Evolutionary conservation across 305 asterid species (phyloP).

Genomic region (Fraxinus xanthoxyloides): DNA sequence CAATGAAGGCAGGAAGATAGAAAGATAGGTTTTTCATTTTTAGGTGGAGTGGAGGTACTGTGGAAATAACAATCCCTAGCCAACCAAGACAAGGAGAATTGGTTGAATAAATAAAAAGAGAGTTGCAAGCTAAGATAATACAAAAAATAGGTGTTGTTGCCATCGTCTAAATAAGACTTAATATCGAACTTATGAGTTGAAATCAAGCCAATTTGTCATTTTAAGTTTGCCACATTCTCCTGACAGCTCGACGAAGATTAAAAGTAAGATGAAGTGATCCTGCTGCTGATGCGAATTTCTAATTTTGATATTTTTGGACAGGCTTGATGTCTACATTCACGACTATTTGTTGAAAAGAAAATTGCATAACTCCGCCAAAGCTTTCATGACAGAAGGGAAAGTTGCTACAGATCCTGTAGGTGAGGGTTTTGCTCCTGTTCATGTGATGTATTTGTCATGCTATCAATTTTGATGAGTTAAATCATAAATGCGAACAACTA

Average conservation of each 20-base stretch:
- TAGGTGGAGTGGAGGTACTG: too few species aligned
- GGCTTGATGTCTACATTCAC: constrained; percentile 99
- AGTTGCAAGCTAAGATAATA: background rate
- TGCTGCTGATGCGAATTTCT: constrained; percentile 5
- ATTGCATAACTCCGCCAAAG: constrained; percentile 82
- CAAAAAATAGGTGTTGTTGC: background rate
- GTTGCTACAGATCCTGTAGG: constrained; percentile 99
- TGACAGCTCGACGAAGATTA: background rate
- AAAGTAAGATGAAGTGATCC: background rate
- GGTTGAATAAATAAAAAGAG: background rate
- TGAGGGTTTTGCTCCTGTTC: constrained; percentile 29
- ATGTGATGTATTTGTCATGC: background rate
- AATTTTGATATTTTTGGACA: constrained; percentile 23
- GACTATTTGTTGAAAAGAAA: constrained; percentile 91
- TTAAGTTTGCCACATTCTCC: constrained; percentile 5
- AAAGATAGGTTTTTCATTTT: too few species aligned
- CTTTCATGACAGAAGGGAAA: constrained; percentile 97
- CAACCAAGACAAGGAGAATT: too few species aligned
- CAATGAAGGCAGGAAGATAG: background rate
- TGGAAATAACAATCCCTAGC: too few species aligned
- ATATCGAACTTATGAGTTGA: background rate
- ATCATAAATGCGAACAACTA: background rate
- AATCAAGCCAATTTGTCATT: constrained; percentile 3
- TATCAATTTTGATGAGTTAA: background rate
- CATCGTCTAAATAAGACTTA: background rate